Evolutionary conservation across 257 asterid species (phyloP), one percentile per base, ranked within the genome.

Genomic region (Henckelia pumila): DNA sequence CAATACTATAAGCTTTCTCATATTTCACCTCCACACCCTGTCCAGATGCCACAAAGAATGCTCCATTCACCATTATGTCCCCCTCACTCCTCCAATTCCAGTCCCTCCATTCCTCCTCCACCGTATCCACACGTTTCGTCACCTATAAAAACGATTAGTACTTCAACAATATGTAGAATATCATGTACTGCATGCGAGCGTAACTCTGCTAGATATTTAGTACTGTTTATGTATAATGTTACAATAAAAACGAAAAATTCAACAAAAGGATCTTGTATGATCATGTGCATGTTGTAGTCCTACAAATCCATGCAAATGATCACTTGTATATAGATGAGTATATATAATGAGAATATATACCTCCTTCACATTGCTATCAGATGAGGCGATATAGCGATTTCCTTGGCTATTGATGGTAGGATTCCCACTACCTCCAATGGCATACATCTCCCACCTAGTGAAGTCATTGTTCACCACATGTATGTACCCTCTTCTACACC

Each of bases 91-190:
- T 50, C 70, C 61, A 65, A 17, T 49, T 65, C 22, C 49, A 49
- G n/a, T 29, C 49, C 28, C 35, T 56, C 89, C 89, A 84, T 0
- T 71, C 28, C 9, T 61, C 79, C 64, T 81, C 83, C 5, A 68
- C 35, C 16, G 85, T 75, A 0, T 81, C 89, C 69, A 84, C 83
- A 0, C 89, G 64, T 44, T 84, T 84, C 22, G 89, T 84, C 17
- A 84, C 82, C 88, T 83, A 25, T 40, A 44, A 40, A 7, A 35
- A 7, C 1, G 1, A 35, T 8, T 7, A n/a, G n/a, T n/a, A n/a
- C 11, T 0, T 16, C 30, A 35, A 35, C 7, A 19, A 57, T 11
- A n/a, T n/a, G n/a, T n/a, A n/a, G n/a, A n/a, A n/a, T n/a, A 3
- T 6, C 35, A 30, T 30, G 35, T 30, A 30, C 7, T 30, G 35